Base-by-base conservation (phyloP, 371 early-diverging fungal genomes). In the Polyrhizophydium stewartii region DNA sequence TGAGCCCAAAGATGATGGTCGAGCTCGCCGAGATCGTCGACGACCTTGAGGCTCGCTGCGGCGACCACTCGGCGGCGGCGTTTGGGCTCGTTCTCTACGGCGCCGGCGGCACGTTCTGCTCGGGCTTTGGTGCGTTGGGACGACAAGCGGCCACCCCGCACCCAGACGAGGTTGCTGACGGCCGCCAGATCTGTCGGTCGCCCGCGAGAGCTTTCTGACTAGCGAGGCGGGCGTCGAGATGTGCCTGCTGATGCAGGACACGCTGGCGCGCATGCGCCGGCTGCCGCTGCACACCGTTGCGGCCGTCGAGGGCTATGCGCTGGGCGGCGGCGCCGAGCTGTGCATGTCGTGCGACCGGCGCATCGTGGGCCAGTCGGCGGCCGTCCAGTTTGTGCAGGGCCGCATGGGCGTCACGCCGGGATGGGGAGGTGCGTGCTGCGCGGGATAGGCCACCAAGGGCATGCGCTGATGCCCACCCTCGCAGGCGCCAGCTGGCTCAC, bases 271-370 rank as follows among this genome's bases (percentile, higher is more conserved):
- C 2, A 72, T 90, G 46, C 59, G 78, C 55, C 73, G 77, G 0
- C 71, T 90, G 5, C 85, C 87, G 0, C 59, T 86, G 32, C 62
- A 89, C 28, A 75, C 86, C 2, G 73, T 87, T 17, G 88, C 87
- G 0, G 82, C 86, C 0, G 71, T 89, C 22, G 81, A 84, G 13
- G 86, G 87, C 10, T 62, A 78, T 16, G 87, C 86, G 24, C 72
- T 89, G 28, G 90, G 89, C 7, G 90, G 88, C 10, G 90, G 90
- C 13, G 87, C 88, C 5, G 90, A 90, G 61, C 67, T 89, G 40
- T 64, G 83, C 2, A 81, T 85, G 0, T 81, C 80, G 19, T 82
- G 84, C 63, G 90, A 90, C 59, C 78, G 80, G 60, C 66, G 88
- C 9, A 82, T 86, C 46, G 66, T 87, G 62, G 55, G 72, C 13